Conservation (phyloP, 306 rosid species). For the Myrica gale region DNA sequence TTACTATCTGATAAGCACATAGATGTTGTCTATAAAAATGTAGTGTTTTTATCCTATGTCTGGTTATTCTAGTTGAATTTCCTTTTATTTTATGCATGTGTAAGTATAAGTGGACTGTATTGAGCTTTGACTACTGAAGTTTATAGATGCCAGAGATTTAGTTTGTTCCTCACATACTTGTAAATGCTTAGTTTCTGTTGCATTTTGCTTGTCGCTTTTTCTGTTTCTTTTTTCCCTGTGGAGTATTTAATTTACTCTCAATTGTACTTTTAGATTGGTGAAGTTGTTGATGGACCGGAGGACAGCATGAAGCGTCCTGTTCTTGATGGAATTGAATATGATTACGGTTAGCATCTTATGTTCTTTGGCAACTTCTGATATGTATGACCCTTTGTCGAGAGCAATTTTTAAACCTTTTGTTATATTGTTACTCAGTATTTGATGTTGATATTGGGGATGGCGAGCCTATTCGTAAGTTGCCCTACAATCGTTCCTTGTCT, state of each 20-base stretch:
- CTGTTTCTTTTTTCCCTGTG: neutral
- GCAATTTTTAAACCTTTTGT: conserved; percentile 20
- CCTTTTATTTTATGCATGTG: neutral
- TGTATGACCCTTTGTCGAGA: conserved; percentile 16
- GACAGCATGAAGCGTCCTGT: conserved; percentile 51
- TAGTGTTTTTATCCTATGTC: neutral
- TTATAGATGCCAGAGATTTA: neutral
- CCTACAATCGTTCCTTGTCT: conserved; percentile 57
- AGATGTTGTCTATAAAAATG: neutral
- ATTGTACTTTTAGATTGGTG: conserved; percentile 66
- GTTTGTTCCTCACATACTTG: neutral
- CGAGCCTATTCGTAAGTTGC: conserved; percentile 85
- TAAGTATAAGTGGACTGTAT: neutral
- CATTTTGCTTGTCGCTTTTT: neutral
- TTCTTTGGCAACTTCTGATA: conserved; percentile 19
- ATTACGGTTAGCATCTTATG: conserved; percentile 60
- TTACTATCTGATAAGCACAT: neutral
- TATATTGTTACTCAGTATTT: conserved; percentile 59
- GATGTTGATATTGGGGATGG: conserved; percentile 98
- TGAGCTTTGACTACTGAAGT: neutral
- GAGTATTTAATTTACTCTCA: conserved; percentile 3
- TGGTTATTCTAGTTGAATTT: neutral
- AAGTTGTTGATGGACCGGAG: conserved; percentile 98
- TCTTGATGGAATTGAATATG: conserved; percentile 77
- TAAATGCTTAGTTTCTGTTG: neutral